Conservation (phyloP, 257 asterid species). For the Scutellaria baicalensis region DNA sequence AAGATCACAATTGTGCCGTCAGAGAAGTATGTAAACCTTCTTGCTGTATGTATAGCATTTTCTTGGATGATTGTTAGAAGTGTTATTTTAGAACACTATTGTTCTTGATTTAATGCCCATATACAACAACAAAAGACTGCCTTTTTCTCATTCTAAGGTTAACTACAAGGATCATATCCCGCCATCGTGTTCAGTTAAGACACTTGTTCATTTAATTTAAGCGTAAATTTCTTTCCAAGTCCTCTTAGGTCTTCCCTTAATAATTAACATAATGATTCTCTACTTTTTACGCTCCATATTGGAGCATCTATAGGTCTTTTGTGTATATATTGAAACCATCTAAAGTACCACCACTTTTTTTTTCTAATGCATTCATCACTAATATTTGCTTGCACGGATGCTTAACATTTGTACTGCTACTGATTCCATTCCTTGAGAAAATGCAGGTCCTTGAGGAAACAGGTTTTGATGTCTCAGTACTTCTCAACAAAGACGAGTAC, state of each 20-base stretch:
- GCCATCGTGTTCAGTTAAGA: no score
- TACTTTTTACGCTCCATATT: no score
- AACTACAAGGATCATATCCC: no score
- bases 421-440: slow-evolving; percentile 14
- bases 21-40: slow-evolving; percentile 53
- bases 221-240: no score
- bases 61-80: not conserved
- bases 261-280: no score
- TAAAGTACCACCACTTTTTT: no score
- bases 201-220: no score
- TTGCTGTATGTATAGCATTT: not conserved
- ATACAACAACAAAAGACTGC: not conserved
- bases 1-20: slow-evolving; percentile 75
- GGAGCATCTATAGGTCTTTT: no score
- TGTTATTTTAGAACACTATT: not conserved
- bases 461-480: slow-evolving; percentile 74
- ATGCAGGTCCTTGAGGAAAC: slow-evolving; percentile 85
- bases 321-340: no score
- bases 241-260: no score
- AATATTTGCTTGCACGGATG: not conserved
- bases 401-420: slow-evolving; percentile 5
- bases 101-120: not conserved
- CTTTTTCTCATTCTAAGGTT: no score
- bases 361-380: no score
- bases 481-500: slow-evolving; percentile 59